Evolutionary conservation across 208 protist genomes (phyloP).

Genomic region (Herpetomonas samuelpessoai): DNA sequence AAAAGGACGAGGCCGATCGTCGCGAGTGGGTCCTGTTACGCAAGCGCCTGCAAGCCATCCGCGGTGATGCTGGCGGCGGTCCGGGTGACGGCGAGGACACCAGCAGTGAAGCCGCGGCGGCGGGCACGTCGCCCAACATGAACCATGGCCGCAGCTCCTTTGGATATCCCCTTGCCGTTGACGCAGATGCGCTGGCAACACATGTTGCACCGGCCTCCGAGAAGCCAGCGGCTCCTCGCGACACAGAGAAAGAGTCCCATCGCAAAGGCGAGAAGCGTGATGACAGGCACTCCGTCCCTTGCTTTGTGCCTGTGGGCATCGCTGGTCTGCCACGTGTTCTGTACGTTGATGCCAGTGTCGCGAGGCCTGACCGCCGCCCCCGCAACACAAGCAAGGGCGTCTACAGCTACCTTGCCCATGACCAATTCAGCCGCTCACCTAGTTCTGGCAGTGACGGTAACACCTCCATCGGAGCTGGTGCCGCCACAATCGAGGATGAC

Average conservation of each 20-base stretch:
- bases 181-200: background rate
- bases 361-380: slow-evolving; percentile 30
- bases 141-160: background rate
- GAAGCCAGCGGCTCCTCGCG: no score
- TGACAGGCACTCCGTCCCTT: background rate
- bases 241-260: background rate
- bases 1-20: no score
- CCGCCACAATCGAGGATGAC: no score
- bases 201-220: background rate
- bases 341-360: slow-evolving; percentile 38
- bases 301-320: slow-evolving; percentile 49
- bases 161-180: background rate
- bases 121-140: no score
- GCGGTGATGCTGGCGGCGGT: no score
- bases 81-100: no score
- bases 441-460: no score
- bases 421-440: slow-evolving; percentile 33
- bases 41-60: no score
- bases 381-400: slow-evolving; percentile 26
- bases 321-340: slow-evolving; percentile 52
- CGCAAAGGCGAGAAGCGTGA: background rate
- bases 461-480: no score
- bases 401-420: slow-evolving; percentile 30
- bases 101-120: no score
- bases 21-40: no score